Conservation (phyloP, 352 stramenopile genomes). For the Plasmopara halstedii region DNA sequence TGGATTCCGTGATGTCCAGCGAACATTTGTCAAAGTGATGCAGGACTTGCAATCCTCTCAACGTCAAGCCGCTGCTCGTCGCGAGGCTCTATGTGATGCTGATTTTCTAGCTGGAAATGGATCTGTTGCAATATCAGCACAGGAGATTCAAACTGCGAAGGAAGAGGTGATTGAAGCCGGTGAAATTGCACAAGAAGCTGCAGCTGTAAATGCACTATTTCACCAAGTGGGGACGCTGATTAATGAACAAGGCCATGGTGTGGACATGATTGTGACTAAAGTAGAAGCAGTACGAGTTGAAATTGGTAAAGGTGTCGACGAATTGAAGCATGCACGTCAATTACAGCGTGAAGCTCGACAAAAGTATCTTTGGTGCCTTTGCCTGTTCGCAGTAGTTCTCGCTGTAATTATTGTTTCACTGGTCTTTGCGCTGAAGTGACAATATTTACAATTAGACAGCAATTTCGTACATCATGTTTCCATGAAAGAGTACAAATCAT, state of each 20-base stretch:
- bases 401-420: slow-evolving; percentile 46
- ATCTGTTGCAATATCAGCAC: slow-evolving; percentile 30
- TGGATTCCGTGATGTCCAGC: slow-evolving; percentile 45
- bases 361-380: slow-evolving; percentile 49
- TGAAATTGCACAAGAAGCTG: slow-evolving; percentile 52
- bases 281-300: slow-evolving; percentile 63
- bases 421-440: slow-evolving; percentile 28
- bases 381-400: slow-evolving; percentile 26
- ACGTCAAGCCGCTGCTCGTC: slow-evolving; percentile 35
- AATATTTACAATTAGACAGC: not conserved
- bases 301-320: slow-evolving; percentile 66
- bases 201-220: slow-evolving; percentile 64
- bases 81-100: slow-evolving; percentile 58
- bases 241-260: slow-evolving; percentile 52
- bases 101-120: slow-evolving; percentile 54
- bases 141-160: slow-evolving; percentile 70
- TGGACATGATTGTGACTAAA: slow-evolving; percentile 67
- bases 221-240: slow-evolving; percentile 57
- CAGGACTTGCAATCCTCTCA: slow-evolving; percentile 64
- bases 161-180: slow-evolving; percentile 63
- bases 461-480: not conserved
- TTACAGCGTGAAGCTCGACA: slow-evolving; percentile 54
- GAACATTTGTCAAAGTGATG: slow-evolving; percentile 56
- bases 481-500: not conserved
- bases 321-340: slow-evolving; percentile 50